phyloP scores from a whole-genome alignment of 495 filamentous ascomycete species.

The Trichoderma parareesei region DNA sequence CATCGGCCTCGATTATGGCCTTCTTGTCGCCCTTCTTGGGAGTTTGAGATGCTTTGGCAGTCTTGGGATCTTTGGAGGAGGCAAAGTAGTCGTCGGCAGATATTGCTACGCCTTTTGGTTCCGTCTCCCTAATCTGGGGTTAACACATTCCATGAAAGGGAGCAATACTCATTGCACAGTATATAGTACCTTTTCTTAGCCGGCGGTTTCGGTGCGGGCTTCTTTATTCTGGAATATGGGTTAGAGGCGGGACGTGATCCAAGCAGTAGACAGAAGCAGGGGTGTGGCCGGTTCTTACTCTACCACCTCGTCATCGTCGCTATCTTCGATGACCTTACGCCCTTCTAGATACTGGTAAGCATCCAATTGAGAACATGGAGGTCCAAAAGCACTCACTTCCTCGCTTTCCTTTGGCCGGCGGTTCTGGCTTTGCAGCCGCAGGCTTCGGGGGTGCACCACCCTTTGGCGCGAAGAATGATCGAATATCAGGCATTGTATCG shows the following conservation, averaged over 20 bases:
- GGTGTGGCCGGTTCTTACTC: conserved; percentile 25
- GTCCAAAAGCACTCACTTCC: conserved; percentile 27
- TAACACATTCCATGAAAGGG: neutral
- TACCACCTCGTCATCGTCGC: conserved; percentile 50
- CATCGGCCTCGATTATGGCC: conserved; percentile 20
- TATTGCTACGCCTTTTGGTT: conserved; percentile 35
- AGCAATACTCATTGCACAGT: conserved; percentile 10
- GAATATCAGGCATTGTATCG: conserved; percentile 66
- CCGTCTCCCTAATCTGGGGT: conserved; percentile 19
- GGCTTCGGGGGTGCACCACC: conserved; percentile 37
- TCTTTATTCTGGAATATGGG: conserved; percentile 27
- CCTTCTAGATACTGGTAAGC: conserved; percentile 39
- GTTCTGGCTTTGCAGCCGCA: conserved; percentile 31
- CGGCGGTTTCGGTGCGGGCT: conserved; percentile 27
- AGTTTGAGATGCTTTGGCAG: conserved; percentile 18
- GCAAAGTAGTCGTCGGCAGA: conserved; percentile 42
- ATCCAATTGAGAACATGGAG: neutral
- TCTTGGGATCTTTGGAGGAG: conserved; percentile 32
- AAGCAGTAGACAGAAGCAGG: neutral
- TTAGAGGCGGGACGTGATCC: neutral
- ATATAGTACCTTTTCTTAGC: conserved; percentile 35
- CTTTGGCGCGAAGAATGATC: conserved; percentile 68
- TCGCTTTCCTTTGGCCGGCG: conserved; percentile 19
- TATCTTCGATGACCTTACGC: conserved; percentile 68
- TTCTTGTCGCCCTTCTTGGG: conserved; percentile 27